A percentile compares a stretch with the other conserved stretches of the same genome.
Evolutionary conservation across 163 green algal species (phyloP).

Genomic region (Scenedesmus sp.): DNA sequence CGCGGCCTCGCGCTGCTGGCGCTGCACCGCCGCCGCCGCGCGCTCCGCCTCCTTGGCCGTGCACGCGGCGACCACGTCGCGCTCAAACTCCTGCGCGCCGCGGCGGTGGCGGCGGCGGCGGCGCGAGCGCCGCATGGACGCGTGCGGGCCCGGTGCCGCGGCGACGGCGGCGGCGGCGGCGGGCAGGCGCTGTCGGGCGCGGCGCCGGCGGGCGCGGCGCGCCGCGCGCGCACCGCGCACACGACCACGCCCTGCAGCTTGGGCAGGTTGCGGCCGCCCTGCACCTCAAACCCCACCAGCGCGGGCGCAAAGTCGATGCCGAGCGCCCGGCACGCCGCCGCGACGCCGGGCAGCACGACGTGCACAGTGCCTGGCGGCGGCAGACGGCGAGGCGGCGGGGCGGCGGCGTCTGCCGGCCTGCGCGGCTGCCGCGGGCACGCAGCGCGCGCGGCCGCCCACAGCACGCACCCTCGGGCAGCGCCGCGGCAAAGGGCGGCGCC

Average conservation of each 20-base stretch:
- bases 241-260: slow-evolving; percentile 85
- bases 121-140: neutral
- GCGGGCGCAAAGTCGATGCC: slow-evolving; percentile 80
- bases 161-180: neutral
- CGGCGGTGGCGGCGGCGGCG: neutral
- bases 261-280: slow-evolving; percentile 75
- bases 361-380: slow-evolving; percentile 67
- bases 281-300: slow-evolving; percentile 83
- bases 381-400: no score
- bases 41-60: slow-evolving; percentile 14
- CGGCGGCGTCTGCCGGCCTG: no score
- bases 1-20: slow-evolving; percentile 15
- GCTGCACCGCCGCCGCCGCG: slow-evolving; percentile 1
- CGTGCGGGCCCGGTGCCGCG: no score
- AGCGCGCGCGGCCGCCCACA: no score
- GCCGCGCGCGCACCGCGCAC: slow-evolving; percentile 59
- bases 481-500: slow-evolving; percentile 67
- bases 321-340: slow-evolving; percentile 61
- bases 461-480: slow-evolving; percentile 60
- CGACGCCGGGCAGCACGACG: slow-evolving; percentile 59
- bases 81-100: slow-evolving; percentile 36
- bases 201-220: no score
- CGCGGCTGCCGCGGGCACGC: no score
- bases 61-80: slow-evolving; percentile 15
- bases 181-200: no score